Percentiles rank a stretch among this genome's conserved stretches.
These are phyloP conservation scores for Podospora tetraspora DNA, from an alignment of 495 filamentous ascomycete species.

Conservation along the genomic window DNA sequence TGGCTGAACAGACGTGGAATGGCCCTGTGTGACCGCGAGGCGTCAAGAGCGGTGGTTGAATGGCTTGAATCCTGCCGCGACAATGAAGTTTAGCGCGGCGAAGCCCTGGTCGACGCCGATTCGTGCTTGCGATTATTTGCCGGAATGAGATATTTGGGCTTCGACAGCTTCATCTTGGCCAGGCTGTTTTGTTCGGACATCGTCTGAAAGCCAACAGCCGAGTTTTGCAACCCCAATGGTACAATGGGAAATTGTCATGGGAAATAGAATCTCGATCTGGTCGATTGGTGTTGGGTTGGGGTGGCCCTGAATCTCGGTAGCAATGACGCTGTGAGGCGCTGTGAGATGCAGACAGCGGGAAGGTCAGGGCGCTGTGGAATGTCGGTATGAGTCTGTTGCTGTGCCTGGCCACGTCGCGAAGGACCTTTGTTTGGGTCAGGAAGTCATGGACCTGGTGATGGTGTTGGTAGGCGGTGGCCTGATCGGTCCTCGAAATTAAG, in stretches of 20 bases:
- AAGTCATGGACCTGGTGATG: not conserved
- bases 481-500: not conserved
- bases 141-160: not conserved
- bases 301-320: not conserved
- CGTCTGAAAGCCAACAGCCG: not conserved
- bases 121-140: not conserved
- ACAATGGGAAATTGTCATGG: not conserved
- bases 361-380: not conserved
- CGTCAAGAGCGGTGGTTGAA: not conserved
- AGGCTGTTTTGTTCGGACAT: not conserved
- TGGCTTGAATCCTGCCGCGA: not conserved
- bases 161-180: not conserved
- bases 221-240: not conserved
- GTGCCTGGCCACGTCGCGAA: not conserved
- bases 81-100: not conserved
- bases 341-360: not conserved
- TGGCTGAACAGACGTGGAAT: not conserved
- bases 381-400: not conserved
- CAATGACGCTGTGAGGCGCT: not conserved
- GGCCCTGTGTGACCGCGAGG: not conserved
- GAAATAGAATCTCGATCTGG: not conserved
- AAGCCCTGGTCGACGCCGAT: not conserved
- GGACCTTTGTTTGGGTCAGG: not conserved
- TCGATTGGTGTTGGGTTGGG: not conserved
- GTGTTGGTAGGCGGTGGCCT: not conserved